A percentile compares a stretch with the other conserved stretches of the same genome.
These are phyloP conservation scores for Pestalotiopsis sp. DNA, from an alignment of 2,329 filamentous ascomycete genomes.

Conservation along the genomic window DNA sequence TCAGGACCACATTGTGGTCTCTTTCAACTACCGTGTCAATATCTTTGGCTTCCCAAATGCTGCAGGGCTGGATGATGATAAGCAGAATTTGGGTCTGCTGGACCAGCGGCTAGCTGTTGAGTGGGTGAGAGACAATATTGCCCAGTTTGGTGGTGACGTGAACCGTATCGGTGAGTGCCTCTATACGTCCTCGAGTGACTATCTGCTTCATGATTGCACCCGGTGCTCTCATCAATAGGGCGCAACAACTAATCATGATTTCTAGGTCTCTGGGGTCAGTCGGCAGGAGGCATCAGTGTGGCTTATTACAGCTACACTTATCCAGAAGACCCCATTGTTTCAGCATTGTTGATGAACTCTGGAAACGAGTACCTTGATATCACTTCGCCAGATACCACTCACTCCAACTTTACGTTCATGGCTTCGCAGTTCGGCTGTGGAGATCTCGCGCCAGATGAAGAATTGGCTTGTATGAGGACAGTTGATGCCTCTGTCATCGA, in stretches of 20 bases:
- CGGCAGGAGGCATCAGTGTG: conserved; percentile 42
- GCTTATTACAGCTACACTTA: conserved; percentile 46
- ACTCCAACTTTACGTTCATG: conserved; percentile 37
- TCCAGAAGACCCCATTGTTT: conserved; percentile 46
- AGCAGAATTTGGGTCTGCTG: conserved; percentile 47
- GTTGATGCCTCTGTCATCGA: conserved; percentile 29
- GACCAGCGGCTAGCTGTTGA: conserved; percentile 52
- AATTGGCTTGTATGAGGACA: conserved; percentile 37
- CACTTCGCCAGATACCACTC: conserved; percentile 22
- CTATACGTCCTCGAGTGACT: background rate
- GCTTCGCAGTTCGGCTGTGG: conserved; percentile 36
- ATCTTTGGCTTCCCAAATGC: conserved; percentile 36
- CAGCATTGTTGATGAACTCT: conserved; percentile 42
- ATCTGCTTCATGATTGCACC: background rate
- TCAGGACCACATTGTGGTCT: conserved; percentile 35
- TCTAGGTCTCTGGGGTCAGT: conserved; percentile 41
- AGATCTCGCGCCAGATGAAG: conserved; percentile 21
- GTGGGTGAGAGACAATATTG: conserved; percentile 52
- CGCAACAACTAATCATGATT: background rate
- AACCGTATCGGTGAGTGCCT: conserved; percentile 32
- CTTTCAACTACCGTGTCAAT: conserved; percentile 40
- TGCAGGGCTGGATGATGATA: conserved; percentile 22
- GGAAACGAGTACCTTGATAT: conserved; percentile 35
- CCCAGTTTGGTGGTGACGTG: conserved; percentile 47
- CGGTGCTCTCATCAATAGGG: background rate